Conservation (phyloP, 345 rosid genomes). For the Murraya koenigii region DNA sequence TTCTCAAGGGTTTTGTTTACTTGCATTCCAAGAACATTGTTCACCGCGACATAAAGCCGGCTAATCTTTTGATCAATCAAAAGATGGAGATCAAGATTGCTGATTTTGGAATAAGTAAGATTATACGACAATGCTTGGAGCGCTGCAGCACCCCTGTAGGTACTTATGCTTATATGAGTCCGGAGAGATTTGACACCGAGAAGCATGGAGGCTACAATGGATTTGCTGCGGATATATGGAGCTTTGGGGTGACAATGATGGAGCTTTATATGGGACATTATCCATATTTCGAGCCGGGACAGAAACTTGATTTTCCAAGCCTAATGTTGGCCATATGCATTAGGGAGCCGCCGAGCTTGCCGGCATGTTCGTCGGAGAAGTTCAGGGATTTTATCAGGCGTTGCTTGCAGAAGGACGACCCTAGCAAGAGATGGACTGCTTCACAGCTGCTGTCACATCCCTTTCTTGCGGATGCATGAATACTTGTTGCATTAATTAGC, state of each 20-base stretch:
- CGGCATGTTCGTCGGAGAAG: not conserved
- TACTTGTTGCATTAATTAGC: too few relatives aligned
- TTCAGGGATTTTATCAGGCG: not conserved
- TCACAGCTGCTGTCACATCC: too few relatives aligned
- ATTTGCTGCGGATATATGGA: not conserved
- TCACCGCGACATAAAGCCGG: too few relatives aligned
- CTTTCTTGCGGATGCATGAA: too few relatives aligned
- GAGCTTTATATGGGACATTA: not conserved
- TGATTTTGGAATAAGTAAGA: not conserved
- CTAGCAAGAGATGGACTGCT: too few relatives aligned
- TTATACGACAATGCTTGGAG: not conserved
- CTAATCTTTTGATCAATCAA: too few relatives aligned
- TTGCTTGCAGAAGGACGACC: too few relatives aligned
- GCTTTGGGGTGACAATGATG: not conserved
- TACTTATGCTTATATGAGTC: not conserved
- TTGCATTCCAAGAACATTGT: too few relatives aligned
- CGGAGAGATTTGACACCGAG: not conserved
- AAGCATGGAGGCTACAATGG: not conserved
- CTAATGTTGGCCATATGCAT: not conserved
- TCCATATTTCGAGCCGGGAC: not conserved
- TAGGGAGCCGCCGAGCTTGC: not conserved
- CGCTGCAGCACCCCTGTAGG: not conserved
- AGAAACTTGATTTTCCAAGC: not conserved
- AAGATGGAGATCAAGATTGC: not conserved
- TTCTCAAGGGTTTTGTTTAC: too few relatives aligned